Conservation (phyloP, 2,329 filamentous ascomycete genomes). For the Claviceps sp. region DNA sequence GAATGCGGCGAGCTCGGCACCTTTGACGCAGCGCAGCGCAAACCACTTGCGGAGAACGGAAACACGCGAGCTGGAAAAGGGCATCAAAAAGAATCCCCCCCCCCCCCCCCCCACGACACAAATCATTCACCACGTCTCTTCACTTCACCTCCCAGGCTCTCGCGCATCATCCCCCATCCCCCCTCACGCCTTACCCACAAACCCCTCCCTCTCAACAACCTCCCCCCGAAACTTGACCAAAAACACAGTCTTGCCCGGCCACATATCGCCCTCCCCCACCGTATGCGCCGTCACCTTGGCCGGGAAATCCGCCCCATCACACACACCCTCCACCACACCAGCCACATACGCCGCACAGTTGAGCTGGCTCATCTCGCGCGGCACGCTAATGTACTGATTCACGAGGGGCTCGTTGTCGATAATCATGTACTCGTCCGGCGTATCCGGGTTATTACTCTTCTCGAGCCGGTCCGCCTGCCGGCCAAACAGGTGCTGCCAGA, state of each 20-base stretch:
- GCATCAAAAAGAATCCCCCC: no score
- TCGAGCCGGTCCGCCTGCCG: slow-evolving; percentile 87
- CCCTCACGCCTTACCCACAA: slow-evolving; percentile 43
- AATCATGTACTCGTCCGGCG: slow-evolving; percentile 96
- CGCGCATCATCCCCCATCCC: background rate
- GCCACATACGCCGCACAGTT: slow-evolving; percentile 95
- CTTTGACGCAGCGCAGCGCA: background rate
- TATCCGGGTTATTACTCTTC: slow-evolving; percentile 67
- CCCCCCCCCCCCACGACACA: no score
- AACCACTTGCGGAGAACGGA: slow-evolving; percentile 1
- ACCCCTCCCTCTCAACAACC: slow-evolving; percentile 82
- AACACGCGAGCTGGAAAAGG: background rate
- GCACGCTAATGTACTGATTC: slow-evolving; percentile 85
- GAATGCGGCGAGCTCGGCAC: slow-evolving; percentile 8
- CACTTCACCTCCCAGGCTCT: no score
- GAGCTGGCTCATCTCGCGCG: slow-evolving; percentile 88
- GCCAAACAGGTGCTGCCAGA: slow-evolving; percentile 87
- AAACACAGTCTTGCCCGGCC: slow-evolving; percentile 94
- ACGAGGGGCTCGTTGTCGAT: slow-evolving; percentile 96
- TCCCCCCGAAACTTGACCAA: slow-evolving; percentile 84
- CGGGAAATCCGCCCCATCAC: slow-evolving; percentile 82
- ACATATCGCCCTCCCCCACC: slow-evolving; percentile 64
- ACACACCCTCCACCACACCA: slow-evolving; percentile 88
- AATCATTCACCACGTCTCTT: no score
- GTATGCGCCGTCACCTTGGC: slow-evolving; percentile 85